Conservation (phyloP, 2,329 filamentous ascomycete genomes). For the Monilinia polystroma region DNA sequence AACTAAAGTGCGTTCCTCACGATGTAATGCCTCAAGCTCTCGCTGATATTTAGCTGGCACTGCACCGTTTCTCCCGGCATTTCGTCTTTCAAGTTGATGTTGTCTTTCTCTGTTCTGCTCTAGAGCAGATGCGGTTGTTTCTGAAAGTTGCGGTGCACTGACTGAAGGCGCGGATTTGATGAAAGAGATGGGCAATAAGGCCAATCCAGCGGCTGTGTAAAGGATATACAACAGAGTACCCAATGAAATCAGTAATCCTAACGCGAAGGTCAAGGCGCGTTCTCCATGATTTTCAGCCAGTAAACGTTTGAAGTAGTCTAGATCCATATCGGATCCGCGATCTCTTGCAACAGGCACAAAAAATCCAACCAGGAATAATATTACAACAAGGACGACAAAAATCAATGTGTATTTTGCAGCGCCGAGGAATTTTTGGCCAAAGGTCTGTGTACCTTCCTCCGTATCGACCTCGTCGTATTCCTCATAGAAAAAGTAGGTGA, state of each 20-base stretch:
- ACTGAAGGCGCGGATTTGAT: conserved; percentile 90
- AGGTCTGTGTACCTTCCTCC: conserved; percentile 72
- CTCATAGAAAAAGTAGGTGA: conserved; percentile 97
- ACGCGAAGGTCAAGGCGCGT: conserved; percentile 83
- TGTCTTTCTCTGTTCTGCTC: conserved; percentile 89
- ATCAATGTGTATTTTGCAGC: conserved; percentile 87
- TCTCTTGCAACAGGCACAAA: conserved; percentile 81
- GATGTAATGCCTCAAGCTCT: conserved; percentile 80
- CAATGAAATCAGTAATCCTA: conserved; percentile 84
- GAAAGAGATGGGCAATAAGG: conserved; percentile 81
- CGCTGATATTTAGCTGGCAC: conserved; percentile 83
- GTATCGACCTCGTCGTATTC: conserved; percentile 91
- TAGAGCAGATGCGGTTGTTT: conserved; percentile 75
- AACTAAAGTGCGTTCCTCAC: conserved; percentile 89
- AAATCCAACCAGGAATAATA: conserved; percentile 89
- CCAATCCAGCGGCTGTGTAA: conserved; percentile 86
- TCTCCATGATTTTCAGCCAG: conserved; percentile 86
- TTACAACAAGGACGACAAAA: conserved; percentile 75
- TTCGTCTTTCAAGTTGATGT: conserved; percentile 84
- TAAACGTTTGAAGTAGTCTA: conserved; percentile 89
- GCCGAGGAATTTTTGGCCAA: conserved; percentile 71
- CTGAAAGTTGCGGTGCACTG: conserved; percentile 75
- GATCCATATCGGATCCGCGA: conserved; percentile 67
- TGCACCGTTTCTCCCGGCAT: conserved; percentile 69
- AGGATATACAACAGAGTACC: conserved; percentile 83